Evolutionary conservation across 495 filamentous ascomycete genomes (phyloP), one percentile per base, ranked within the genome.

Genomic region (Aspergillus conjunctus): DNA sequence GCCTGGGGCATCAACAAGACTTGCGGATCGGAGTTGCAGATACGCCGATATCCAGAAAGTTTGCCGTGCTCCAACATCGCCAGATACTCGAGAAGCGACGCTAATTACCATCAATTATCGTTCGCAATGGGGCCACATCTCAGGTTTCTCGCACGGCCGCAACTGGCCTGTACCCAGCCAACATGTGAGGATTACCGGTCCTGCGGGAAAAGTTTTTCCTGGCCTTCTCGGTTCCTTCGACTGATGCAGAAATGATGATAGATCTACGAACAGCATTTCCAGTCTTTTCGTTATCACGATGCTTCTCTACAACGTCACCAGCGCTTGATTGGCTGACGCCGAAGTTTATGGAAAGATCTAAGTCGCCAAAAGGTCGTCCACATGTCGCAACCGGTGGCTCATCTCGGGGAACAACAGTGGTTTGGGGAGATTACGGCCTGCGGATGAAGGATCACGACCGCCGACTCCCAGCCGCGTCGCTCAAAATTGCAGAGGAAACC

Each of bases 371-470:
- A 78, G 95, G 94, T 33, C 87, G 91, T 2, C 86, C 90, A 45
- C 85, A 91, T 66, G 91, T 98, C 44, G 83, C 89, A 41, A 99
- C 92, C 1, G 95, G 94, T 33, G 95, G 94, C 52, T 93, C 89
- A 43, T 87, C 82, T 9, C 91, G 93, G 61, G 94, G 94, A 60
- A 99, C 94, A 51, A 98, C 93, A 1, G 90, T 99, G 12, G 83
- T 92, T 53, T 97, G 92, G 92, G 94, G 94, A 55, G 93, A 98
- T 74, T 98, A 93, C 69, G 94, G 94, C 15, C 74, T 99, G 69
- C 91, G 94, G 46, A 91, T 99, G 86, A 86, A 82, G 60, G 92
- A 98, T 75, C 91, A 98, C 71, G 89, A 96, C 76, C 89, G 93
- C 34, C 85, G 94, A 34, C 86, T 99, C 69, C 91, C 90, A 44